A percentile compares a stretch with the other conserved stretches of the same genome.
phyloP scores from a whole-genome alignment of 2,329 filamentous ascomycete genomes.

The Zymoseptoria ardabiliae region DNA sequence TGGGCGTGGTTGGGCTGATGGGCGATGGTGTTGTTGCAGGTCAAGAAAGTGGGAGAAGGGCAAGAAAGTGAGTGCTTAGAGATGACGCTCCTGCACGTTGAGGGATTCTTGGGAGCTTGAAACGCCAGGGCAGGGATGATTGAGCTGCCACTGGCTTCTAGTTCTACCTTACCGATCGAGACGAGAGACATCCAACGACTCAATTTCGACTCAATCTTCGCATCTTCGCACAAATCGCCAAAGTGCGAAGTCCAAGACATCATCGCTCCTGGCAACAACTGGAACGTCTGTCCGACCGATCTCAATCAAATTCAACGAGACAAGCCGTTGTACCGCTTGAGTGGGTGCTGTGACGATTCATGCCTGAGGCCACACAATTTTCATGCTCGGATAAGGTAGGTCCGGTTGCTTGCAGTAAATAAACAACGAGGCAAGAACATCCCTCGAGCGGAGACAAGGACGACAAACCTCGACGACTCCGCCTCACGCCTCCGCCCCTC shows the following conservation, averaged over 20 bases:
- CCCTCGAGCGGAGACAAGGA: not conserved
- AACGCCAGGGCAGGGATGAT: not conserved
- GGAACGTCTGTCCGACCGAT: not conserved
- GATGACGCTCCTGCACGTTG: not conserved
- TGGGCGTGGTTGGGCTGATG: not conserved
- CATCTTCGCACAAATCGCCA: not conserved
- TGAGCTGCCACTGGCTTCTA: not conserved
- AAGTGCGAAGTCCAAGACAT: not conserved
- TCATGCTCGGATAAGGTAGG: not conserved
- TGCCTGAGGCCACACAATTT: not conserved
- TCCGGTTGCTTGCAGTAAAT: not conserved
- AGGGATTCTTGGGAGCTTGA: not conserved
- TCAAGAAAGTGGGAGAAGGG: not conserved
- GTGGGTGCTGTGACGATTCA: not conserved
- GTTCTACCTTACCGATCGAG: not conserved
- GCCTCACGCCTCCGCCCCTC: not conserved
- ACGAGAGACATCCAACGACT: not conserved
- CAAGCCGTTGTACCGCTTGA: not conserved
- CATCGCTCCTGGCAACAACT: not conserved
- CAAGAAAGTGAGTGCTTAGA: not conserved
- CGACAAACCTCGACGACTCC: not conserved
- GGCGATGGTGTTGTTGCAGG: not conserved
- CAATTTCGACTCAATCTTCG: not conserved
- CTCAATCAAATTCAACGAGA: not conserved
- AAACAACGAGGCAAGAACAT: not conserved